Base-by-base conservation (phyloP, 768 basidiomycete genomes). In the Lactifluus rugatus region DNA sequence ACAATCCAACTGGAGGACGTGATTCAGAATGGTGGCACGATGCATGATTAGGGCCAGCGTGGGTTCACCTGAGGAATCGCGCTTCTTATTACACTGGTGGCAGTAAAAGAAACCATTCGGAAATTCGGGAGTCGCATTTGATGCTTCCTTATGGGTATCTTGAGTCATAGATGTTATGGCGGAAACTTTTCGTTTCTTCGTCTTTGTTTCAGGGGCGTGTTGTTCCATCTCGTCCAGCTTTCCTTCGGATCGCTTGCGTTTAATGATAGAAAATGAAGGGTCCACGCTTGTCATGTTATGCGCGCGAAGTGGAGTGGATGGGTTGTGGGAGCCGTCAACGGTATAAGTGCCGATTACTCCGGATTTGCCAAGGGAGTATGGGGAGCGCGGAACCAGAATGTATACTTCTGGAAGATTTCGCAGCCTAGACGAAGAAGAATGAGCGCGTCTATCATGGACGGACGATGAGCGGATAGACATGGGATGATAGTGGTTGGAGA, bases 61-160 rank as follows among this genome's bases (percentile, higher is more conserved):
- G 13, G 16, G 66, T 75, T 51, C 47, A 84, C 86, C 71, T 47
- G 71, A 66, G 28, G 68, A 66, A 62, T 81, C 81, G 51, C 81
- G 80, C 63, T 83, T 85, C 66, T 77, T 78, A 61, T 74, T 75
- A 69, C 88, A 88, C 65, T 88, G 87, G 67, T 88, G 88, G 62
- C 88, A 89, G 62, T 82, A 80, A 50, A 80, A 69, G 48, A 67
- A 75, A 66, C 65, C 77, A 26, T 70, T 70, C 36, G 74, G 73
- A 56, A 63, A 69, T 39, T 73, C 70, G 19, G 71, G 57, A 11
- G 62, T 63, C 21, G 53, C 48, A 57, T 65, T 61, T 45, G 58
- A 52, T 28, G 23, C n/a, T 14, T 23, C 53, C 0, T 44, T 45
- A 13, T 16, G 34, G 36, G 41, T 48, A 16, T 13, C 23, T 32